Evolutionary conservation across 169 alveolate species (phyloP).

Genomic region (Perkinsus olseni): DNA sequence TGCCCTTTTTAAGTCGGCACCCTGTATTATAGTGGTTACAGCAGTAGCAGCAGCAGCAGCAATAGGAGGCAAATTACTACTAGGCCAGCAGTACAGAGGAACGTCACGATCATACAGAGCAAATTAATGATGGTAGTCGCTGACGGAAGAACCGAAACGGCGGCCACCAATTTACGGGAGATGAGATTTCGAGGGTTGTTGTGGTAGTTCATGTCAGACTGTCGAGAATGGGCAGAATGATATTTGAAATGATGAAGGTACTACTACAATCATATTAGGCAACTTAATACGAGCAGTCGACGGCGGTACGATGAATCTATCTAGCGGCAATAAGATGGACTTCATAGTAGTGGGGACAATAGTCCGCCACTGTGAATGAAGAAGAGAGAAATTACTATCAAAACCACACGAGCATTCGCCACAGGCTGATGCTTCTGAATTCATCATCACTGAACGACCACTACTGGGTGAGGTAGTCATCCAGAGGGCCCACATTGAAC

Average conservation of each 20-base stretch:
- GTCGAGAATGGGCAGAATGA: not conserved
- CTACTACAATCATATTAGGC: not conserved
- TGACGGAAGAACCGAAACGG: not conserved
- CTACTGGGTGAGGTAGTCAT: not conserved
- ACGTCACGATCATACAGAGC: not conserved
- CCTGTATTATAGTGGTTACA: not conserved
- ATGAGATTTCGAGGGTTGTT: not conserved
- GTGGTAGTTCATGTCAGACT: too few relatives aligned
- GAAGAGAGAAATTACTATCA: not conserved
- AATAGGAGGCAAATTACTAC: not conserved
- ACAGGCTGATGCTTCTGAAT: not conserved
- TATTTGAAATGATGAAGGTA: not conserved
- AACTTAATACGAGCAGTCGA: not conserved
- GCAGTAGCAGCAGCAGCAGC: not conserved
- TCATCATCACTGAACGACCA: not conserved
- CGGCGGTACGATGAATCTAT: not conserved
- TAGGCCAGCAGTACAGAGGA: not conserved
- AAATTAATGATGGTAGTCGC: not conserved
- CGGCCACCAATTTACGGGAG: not conserved
- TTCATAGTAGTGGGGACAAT: not conserved
- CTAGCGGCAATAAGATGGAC: not conserved
- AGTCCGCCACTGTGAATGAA: not conserved
- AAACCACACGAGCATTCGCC: not conserved
- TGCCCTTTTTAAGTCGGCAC: too few relatives aligned
- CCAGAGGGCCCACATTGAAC: not conserved